phyloP scores from a whole-genome alignment of 2,329 filamentous ascomycete genomes.

The Aureobasidium sp. region DNA sequence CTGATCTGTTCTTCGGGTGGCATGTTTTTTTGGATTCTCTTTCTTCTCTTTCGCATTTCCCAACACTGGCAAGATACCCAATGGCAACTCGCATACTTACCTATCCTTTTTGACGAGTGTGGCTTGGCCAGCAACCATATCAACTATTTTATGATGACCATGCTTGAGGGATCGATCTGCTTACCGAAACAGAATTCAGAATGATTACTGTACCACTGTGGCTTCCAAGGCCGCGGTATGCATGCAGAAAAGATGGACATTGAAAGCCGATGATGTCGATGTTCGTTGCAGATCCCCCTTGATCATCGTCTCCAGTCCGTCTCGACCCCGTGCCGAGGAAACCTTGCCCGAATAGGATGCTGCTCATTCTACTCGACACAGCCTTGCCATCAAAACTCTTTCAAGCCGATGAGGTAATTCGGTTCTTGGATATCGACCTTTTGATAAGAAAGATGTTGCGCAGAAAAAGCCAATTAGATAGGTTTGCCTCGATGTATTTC shows the following conservation, averaged over 20 bases:
- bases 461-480: background rate
- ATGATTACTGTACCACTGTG: background rate
- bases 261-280: background rate
- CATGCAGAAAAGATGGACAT: background rate
- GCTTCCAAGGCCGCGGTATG: background rate
- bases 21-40: background rate
- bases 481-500: background rate
- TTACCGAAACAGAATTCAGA: background rate
- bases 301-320: background rate
- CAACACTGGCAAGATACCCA: constrained; percentile 6
- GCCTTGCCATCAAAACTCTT: background rate
- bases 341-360: background rate
- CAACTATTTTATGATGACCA: background rate
- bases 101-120: background rate
- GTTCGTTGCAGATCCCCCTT: background rate
- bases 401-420: background rate
- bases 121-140: background rate
- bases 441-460: background rate
- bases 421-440: background rate
- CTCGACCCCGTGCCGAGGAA: background rate
- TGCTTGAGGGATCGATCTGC: background rate
- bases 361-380: background rate
- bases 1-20: background rate
- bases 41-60: background rate
- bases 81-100: background rate